Base-by-base conservation (phyloP, 2,329 filamentous ascomycete species). In the Exophiala aquamarina region DNA sequence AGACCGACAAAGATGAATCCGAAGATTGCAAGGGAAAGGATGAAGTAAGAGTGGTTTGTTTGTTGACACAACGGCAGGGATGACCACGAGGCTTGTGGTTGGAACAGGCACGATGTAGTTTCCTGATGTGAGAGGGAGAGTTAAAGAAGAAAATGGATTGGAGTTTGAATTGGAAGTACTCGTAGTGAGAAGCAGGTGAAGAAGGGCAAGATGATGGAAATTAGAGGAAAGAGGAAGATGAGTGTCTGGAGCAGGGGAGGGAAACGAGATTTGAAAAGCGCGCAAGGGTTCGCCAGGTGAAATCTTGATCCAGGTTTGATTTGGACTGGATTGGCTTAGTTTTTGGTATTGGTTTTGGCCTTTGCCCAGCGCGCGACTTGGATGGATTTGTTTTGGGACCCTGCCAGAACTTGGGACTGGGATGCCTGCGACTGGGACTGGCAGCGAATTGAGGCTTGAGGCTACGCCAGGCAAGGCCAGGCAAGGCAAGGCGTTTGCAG, bases 11-110 rank as follows among this genome's bases (percentile, higher is more conserved):
- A 51, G 52, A 34, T 54, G 58, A 53, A 56, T 53, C 49, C 44
- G 56, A 56, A 47, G 41, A 44, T 45, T 46, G 44, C 34, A 55
- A 52, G 47, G 49, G 50, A 38, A 53, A 42, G 46, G 37, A 59
- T 50, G 53, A 57, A 55, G 53, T 56, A 53, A 55, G 63, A 58
- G 49, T 53, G 44, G 57, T 57, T 55, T 56, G 52, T 56, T 60
- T 50, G 50, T 52, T 57, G 56, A 58, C 56, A 56, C 56, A 49
- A 54, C 55, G 53, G 49, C 29, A 41, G 38, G 50, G 42, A 37
- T 37, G 35, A 49, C 37, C 34, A 28, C 37, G 28, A 40, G 23
- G 41, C 44, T 47, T 53, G 36, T 26, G 23, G 43, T 33, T 32
- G 26, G 15, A 18, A 21, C 37, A 38, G 38, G 39, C 41, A 44